A percentile compares a stretch with the other conserved stretches of the same genome.
These are phyloP conservation scores for Claviceps paspali DNA, from an alignment of 2,329 filamentous ascomycete genomes.

Conservation along the genomic window DNA sequence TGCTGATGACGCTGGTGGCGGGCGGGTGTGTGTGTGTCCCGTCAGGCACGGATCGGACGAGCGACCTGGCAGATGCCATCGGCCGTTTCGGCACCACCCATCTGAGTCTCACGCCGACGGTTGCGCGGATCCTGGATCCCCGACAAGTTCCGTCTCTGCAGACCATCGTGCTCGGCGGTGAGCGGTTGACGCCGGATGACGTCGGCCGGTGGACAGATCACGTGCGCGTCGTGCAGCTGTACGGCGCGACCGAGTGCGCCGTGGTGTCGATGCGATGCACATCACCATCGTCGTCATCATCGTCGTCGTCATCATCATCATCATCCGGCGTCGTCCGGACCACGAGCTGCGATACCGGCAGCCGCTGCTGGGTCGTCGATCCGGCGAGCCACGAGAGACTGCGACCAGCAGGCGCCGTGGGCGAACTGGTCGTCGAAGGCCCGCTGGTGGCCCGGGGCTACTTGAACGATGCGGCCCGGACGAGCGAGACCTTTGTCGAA, in stretches of 20 bases:
- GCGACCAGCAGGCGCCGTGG: not conserved
- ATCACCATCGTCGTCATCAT: not conserved
- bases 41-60: constrained; percentile 7
- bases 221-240: not conserved
- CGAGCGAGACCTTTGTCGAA: not conserved
- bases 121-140: constrained; percentile 4
- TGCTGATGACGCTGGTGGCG: constrained; percentile 7
- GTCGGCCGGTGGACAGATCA: not conserved
- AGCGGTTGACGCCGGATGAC: not conserved
- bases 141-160: constrained; percentile 1
- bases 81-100: constrained; percentile 2
- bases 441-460: not conserved
- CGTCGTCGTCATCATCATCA: too few relatives aligned
- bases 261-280: not conserved
- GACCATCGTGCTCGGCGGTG: constrained; percentile 4
- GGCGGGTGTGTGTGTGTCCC: constrained; percentile 11
- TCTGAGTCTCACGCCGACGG: constrained; percentile 6
- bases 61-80: constrained; percentile 7
- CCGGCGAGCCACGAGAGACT: not conserved
- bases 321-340: too few relatives aligned
- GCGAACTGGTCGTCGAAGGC: constrained; percentile 2
- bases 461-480: not conserved
- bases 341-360: not conserved
- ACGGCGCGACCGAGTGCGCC: constrained; percentile 2
- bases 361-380: not conserved